A percentile compares a stretch with the other conserved stretches of the same genome.
phyloP scores from a whole-genome alignment of 768 basidiomycete species.

The Lactifluus rugatus region DNA sequence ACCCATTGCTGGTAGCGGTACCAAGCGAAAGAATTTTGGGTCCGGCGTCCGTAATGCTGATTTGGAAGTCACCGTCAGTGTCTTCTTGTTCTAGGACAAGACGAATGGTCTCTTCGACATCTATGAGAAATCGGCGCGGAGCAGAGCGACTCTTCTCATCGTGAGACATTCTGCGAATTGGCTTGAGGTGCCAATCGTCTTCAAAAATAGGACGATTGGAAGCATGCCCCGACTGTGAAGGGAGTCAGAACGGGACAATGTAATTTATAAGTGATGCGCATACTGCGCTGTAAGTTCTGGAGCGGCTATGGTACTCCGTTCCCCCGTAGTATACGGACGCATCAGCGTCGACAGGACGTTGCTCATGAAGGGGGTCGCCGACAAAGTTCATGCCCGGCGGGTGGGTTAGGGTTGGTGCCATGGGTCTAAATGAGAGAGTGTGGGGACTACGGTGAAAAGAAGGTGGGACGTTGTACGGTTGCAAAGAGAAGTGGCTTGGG shows the following conservation, averaged over 20 bases:
- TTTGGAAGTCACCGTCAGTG: slow-evolving; percentile 94
- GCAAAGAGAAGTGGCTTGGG: background rate
- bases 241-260: slow-evolving; percentile 9
- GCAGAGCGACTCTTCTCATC: slow-evolving; percentile 73
- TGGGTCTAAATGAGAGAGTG: slow-evolving; percentile 22
- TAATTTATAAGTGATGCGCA: slow-evolving; percentile 22
- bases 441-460: background rate
- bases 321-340: slow-evolving; percentile 78
- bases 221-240: slow-evolving; percentile 19
- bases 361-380: slow-evolving; percentile 41
- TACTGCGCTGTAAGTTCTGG: slow-evolving; percentile 84
- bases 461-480: background rate
- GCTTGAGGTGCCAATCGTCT: slow-evolving; percentile 62
- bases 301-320: slow-evolving; percentile 66
- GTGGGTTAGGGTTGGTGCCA: slow-evolving; percentile 60
- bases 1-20: slow-evolving; percentile 94
- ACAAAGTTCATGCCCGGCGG: slow-evolving; percentile 56
- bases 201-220: slow-evolving; percentile 70
- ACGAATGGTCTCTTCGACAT: slow-evolving; percentile 96
- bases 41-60: slow-evolving; percentile 91
- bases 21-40: slow-evolving; percentile 95
- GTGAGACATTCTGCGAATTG: slow-evolving; percentile 75
- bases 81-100: slow-evolving; percentile 96
- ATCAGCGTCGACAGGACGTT: slow-evolving; percentile 47
- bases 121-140: slow-evolving; percentile 87